These are phyloP conservation scores for Aspergillus nidulans DNA, from an alignment of 495 filamentous ascomycete species.

Conservation along the genomic window DNA sequence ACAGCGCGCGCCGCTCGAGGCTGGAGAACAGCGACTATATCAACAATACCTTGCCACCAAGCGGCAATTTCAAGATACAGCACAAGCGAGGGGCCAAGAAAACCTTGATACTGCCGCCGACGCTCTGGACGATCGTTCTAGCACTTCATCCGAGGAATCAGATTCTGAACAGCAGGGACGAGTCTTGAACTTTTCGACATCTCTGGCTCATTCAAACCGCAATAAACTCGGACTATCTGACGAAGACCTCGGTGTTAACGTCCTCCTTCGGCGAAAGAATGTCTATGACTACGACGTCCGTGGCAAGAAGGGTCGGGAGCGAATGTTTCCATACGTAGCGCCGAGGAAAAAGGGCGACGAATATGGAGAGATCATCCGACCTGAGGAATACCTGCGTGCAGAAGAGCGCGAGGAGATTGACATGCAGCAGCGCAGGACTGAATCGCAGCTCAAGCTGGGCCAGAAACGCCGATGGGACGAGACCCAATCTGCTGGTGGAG, in stretches of 20 bases:
- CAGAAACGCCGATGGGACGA: conserved; percentile 96
- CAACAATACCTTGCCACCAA: conserved; percentile 86
- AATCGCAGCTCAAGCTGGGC: conserved; percentile 65
- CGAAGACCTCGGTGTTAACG: conserved; percentile 83
- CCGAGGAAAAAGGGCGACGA: conserved; percentile 79
- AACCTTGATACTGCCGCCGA: conserved; percentile 67
- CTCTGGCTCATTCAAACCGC: conserved; percentile 71
- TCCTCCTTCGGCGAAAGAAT: conserved; percentile 81
- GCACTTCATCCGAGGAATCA: conserved; percentile 81
- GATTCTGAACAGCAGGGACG: conserved; percentile 90
- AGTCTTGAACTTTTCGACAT: conserved; percentile 80
- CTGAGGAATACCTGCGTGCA: conserved; percentile 89
- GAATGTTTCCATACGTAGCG: conserved; percentile 85
- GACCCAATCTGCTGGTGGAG: conserved; percentile 34
- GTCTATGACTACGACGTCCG: conserved; percentile 89
- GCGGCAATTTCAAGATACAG: conserved; percentile 70
- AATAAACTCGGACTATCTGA: conserved; percentile 78
- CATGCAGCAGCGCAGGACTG: conserved; percentile 46
- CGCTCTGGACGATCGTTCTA: conserved; percentile 77
- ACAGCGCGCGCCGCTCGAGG: conserved; percentile 60
- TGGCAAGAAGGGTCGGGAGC: conserved; percentile 88
- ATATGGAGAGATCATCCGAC: conserved; percentile 87
- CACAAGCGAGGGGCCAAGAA: conserved; percentile 61
- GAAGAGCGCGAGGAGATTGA: conserved; percentile 88
- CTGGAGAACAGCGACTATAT: conserved; percentile 71